Conservation (phyloP, 331 rosid genomes). For the Quercus lobata region DNA sequence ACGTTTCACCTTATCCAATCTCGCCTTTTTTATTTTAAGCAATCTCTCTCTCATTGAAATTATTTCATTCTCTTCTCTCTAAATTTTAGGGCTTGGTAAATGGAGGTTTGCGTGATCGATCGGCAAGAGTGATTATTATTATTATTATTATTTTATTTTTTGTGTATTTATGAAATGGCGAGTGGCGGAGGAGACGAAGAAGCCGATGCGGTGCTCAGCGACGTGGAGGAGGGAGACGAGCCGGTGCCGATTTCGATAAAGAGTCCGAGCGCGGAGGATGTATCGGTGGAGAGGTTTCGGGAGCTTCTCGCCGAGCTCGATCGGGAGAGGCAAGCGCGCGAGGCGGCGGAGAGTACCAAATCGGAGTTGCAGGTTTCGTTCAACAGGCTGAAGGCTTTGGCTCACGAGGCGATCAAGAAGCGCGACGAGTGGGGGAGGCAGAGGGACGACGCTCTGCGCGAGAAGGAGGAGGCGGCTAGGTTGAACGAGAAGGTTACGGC, state of each 20-base stretch:
- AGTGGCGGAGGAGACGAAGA: slow-evolving; percentile 52
- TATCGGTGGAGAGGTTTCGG: slow-evolving; percentile 50
- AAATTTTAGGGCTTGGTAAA: slow-evolving; percentile 31
- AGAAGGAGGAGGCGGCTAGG: slow-evolving; percentile 66
- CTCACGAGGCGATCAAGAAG: slow-evolving; percentile 83
- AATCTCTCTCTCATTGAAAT: background rate
- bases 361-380: slow-evolving; percentile 68
- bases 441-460: slow-evolving; percentile 66
- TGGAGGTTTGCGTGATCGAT: slow-evolving; percentile 12
- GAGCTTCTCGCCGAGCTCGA: slow-evolving; percentile 80
- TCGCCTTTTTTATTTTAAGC: background rate
- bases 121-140: slow-evolving; percentile 21
- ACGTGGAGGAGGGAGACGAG: slow-evolving; percentile 77
- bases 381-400: slow-evolving; percentile 61
- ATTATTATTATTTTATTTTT: background rate
- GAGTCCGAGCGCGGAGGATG: slow-evolving; percentile 45
- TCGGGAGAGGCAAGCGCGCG: slow-evolving; percentile 77
- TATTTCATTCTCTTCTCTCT: background rate
- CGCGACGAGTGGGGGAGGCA: slow-evolving; percentile 61
- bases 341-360: slow-evolving; percentile 69
- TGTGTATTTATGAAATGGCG: slow-evolving; percentile 43
- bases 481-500: slow-evolving; percentile 44
- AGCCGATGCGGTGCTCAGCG: slow-evolving; percentile 85
- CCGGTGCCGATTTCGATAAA: slow-evolving; percentile 35
- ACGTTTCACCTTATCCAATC: background rate